Evolutionary conservation across 1,284 basidiomycete genomes (phyloP).

Genomic region (Quambalaria eucalypti): DNA sequence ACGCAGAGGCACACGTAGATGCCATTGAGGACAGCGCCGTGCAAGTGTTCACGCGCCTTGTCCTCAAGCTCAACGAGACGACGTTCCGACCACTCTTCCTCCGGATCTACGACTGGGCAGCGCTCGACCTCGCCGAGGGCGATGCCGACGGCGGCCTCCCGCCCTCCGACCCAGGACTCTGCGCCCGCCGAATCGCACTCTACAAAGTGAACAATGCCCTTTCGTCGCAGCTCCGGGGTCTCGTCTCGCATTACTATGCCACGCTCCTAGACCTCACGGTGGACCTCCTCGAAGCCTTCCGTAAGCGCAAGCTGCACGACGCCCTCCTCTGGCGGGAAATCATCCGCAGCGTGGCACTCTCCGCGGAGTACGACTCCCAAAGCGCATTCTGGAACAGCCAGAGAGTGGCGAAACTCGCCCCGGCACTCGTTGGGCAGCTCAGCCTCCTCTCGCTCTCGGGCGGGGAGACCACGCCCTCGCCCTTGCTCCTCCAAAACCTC

Average conservation of each 20-base stretch:
- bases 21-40: conserved; percentile 52
- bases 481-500: conserved; percentile 5
- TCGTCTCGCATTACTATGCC: conserved; percentile 39
- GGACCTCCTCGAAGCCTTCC: conserved; percentile 53
- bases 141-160: conserved; percentile 12
- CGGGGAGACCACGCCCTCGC: neutral
- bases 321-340: conserved; percentile 59
- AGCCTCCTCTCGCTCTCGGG: conserved; percentile 7
- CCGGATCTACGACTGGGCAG: conserved; percentile 90
- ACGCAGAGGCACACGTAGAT: conserved; percentile 47
- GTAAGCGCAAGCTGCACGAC: neutral
- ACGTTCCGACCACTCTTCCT: conserved; percentile 88
- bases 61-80: conserved; percentile 85
- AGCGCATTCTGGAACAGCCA: conserved; percentile 83
- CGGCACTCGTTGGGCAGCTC: conserved; percentile 61
- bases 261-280: conserved; percentile 61
- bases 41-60: conserved; percentile 67
- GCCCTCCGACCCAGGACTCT: conserved; percentile 17
- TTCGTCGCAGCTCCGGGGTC: conserved; percentile 24
- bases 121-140: conserved; percentile 54
- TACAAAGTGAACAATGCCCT: conserved; percentile 35
- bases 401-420: conserved; percentile 59
- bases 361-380: conserved; percentile 70
- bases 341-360: conserved; percentile 60
- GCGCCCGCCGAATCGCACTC: conserved; percentile 30